Base-by-base conservation (phyloP, 371 early-diverging fungal species). In the Rhizopus microsporus region DNA sequence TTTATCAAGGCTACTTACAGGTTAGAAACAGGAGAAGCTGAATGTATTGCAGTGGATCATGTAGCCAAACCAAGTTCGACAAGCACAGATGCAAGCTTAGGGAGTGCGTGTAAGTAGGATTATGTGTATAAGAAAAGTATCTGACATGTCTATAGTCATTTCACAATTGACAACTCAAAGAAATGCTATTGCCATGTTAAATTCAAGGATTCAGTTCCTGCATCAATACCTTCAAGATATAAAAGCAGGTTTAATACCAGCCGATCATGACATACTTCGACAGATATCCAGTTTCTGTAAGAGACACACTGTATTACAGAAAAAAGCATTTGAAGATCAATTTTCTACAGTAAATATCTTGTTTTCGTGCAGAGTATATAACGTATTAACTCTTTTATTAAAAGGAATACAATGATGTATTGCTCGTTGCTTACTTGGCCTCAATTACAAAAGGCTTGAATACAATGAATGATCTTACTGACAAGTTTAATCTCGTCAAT, bases 11-110 rank as follows among this genome's bases (percentile, higher is more conserved):
- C 84, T 7, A 58, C 79, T 17, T 94, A 90, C 69, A 85, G 85
- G 61, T 83, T 94, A 23, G 92, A 91, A 59, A 91, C 92, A 5
- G 85, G 87, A 3, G 93, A 92, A 60, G 91, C 91, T 3, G 94
- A 94, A 63, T 81, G 92, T 43, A 88, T 93, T 61, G 92, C 93
- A 5, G 88, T 94, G 13, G 92, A 93, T 67, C 93, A 93, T 68
- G 88, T 92, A 34, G 91, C 92, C 15, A 77, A 77, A 29, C 77
- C 80, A 15, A 73, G 69, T 32, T 59, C 68, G 12, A 84, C 87
- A 51, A 81, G 80, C 4, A 66, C 77, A 30, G 85, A 80, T n/a
- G 71, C 72, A 0, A 69, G 71, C 15, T 74, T 83, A n/a, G 78
- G 82, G 8, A 85, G 80, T 51, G 68, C 85, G 51, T 59, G 87